Evolutionary conservation across 2,329 filamentous ascomycete genomes (phyloP).

Genomic region (Aspergillus spinulosporus): DNA sequence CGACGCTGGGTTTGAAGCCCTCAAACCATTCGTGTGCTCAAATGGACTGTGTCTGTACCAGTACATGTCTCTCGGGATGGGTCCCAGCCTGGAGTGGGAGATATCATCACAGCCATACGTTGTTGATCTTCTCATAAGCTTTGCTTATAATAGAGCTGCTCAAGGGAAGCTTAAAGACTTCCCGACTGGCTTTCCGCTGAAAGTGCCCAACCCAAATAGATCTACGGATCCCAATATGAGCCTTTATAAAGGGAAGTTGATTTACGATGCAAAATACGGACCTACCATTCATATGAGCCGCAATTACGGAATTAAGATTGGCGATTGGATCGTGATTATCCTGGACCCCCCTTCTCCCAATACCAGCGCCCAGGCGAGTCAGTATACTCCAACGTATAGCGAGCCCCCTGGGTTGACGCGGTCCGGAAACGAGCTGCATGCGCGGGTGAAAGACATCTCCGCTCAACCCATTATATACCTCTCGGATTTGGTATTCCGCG

Average conservation of each 20-base stretch:
- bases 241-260: neutral
- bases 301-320: slow-evolving; percentile 42
- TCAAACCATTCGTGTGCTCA: slow-evolving; percentile 69
- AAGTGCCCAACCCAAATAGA: slow-evolving; percentile 44
- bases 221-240: neutral
- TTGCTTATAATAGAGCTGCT: slow-evolving; percentile 67
- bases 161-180: slow-evolving; percentile 50
- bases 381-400: neutral
- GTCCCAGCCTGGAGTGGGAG: slow-evolving; percentile 81
- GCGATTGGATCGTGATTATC: slow-evolving; percentile 56
- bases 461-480: slow-evolving; percentile 49
- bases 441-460: slow-evolving; percentile 49
- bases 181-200: slow-evolving; percentile 58
- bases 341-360: neutral
- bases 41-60: slow-evolving; percentile 78
- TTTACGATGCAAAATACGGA: neutral
- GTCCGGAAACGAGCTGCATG: slow-evolving; percentile 39
- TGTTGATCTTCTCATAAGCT: slow-evolving; percentile 79
- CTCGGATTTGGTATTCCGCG: slow-evolving; percentile 24
- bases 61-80: slow-evolving; percentile 83
- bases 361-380: neutral
- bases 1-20: slow-evolving; percentile 57
- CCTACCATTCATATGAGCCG: slow-evolving; percentile 39
- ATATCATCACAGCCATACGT: slow-evolving; percentile 76
- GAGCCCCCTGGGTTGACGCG: neutral